A percentile compares a stretch with the other conserved stretches of the same genome.
Conservation (phyloP, 441 rosid species). For the Populus hybrid region DNA sequence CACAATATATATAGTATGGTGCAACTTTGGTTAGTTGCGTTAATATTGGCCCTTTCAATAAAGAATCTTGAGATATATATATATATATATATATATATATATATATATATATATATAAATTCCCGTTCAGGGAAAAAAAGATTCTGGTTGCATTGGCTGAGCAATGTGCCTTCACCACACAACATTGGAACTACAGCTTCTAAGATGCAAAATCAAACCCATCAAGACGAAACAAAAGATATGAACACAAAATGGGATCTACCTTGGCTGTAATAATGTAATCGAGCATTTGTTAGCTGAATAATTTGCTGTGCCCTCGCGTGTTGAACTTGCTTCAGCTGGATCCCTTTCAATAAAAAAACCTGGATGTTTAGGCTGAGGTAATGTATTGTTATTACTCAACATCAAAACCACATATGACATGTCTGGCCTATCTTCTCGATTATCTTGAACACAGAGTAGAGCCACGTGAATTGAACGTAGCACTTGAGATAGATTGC, state of each 20-base stretch:
- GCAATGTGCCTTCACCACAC: not conserved
- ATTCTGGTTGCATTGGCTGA: not conserved
- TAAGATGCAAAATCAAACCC: not conserved
- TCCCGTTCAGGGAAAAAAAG: too few species aligned
- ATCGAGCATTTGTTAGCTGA: not conserved
- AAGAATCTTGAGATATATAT: too few species aligned
- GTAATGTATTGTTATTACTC: too few species aligned
- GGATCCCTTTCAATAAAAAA: too few species aligned
- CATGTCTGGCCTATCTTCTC: too few species aligned
- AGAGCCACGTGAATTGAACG: slow-evolving; percentile 26
- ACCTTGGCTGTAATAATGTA: slow-evolving; percentile 5
- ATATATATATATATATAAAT: too few species aligned
- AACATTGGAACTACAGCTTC: not conserved
- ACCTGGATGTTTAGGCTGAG: too few species aligned
- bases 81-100: too few species aligned
- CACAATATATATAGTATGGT: too few species aligned
- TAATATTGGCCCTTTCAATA: too few species aligned
- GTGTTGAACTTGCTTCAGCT: slow-evolving; percentile 1
- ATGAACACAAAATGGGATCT: not conserved
- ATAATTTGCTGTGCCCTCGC: not conserved
- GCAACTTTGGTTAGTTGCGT: too few species aligned
- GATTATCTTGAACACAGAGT: slow-evolving; percentile 23
- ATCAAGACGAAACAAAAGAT: not conserved
- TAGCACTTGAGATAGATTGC: slow-evolving; percentile 3
- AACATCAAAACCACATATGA: too few species aligned